Evolutionary conservation across 208 protist genomes (phyloP).

Genomic region (Trichomonas vaginalis): DNA sequence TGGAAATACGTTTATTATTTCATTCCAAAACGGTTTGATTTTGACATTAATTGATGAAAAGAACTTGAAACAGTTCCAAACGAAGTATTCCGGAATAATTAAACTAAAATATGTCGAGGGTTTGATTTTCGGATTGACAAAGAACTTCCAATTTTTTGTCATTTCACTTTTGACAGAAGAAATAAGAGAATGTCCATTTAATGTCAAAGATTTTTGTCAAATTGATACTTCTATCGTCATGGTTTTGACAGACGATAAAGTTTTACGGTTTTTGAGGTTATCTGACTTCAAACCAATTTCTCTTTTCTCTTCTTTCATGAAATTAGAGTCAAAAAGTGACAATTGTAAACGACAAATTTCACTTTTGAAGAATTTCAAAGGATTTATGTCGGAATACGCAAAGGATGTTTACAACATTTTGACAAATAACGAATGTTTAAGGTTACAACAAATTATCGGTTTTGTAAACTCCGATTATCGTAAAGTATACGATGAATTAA

Average conservation of each 20-base stretch:
- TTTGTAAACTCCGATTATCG: not conserved
- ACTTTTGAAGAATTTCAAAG: not conserved
- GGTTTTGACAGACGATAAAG: not conserved
- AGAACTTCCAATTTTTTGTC: not conserved
- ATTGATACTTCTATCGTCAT: not conserved
- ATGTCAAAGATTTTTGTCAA: not conserved
- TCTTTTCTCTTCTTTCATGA: not conserved
- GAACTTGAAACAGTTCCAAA: not conserved
- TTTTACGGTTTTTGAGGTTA: not conserved
- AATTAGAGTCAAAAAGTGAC: not conserved
- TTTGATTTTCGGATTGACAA: not conserved
- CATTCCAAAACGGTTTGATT: not conserved
- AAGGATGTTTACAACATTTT: not conserved
- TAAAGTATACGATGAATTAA: not conserved
- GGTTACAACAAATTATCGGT: not conserved
- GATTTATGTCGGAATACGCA: not conserved
- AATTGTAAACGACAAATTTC: not conserved
- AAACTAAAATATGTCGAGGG: not conserved
- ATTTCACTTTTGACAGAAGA: not conserved
- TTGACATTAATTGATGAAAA: not conserved
- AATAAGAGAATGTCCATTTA: not conserved
- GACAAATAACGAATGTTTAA: not conserved
- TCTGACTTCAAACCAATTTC: not conserved
- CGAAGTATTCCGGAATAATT: not conserved
- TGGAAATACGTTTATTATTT: not conserved